Percentiles rank a stretch among this genome's conserved stretches.
Conservation (phyloP, 345 rosid genomes). For the Clarkia xantiana region DNA sequence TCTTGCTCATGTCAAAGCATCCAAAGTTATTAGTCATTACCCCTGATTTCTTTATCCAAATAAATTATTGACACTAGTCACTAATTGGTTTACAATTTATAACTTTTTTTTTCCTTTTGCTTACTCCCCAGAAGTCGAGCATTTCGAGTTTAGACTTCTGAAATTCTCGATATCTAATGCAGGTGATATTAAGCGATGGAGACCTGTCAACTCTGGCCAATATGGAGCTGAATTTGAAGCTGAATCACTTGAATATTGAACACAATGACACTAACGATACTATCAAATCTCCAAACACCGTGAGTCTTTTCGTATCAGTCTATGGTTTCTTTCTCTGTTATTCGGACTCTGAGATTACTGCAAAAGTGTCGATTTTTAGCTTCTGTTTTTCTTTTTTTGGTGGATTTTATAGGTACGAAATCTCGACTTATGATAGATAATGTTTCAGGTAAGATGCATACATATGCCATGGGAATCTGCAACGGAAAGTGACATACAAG, state of each 20-base stretch:
- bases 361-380: background rate
- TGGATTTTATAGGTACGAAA: background rate
- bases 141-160: background rate
- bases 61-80: too few relatives aligned
- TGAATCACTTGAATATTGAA: conserved; percentile 23
- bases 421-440: background rate
- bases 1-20: conserved; percentile 68
- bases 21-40: conserved; percentile 17
- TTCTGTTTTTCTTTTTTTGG: background rate
- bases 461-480: conserved; percentile 83
- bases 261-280: conserved; percentile 12
- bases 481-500: conserved; percentile 27
- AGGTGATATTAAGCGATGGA: conserved; percentile 72
- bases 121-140: background rate
- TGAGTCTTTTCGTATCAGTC: conserved; percentile 14
- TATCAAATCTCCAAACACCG: conserved; percentile 19
- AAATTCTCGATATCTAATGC: conserved; percentile 10
- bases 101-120: background rate
- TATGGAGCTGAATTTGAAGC: conserved; percentile 56
- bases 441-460: conserved; percentile 43
- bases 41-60: too few relatives aligned
- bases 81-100: background rate
- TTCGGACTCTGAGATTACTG: too few relatives aligned
- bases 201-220: conserved; percentile 60
- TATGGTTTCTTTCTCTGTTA: too few relatives aligned